Percentiles rank a stretch among this genome's conserved stretches.
Evolutionary conservation across 352 stramenopile species (phyloP).

Genomic region (Phytophthora chlamydospora): DNA sequence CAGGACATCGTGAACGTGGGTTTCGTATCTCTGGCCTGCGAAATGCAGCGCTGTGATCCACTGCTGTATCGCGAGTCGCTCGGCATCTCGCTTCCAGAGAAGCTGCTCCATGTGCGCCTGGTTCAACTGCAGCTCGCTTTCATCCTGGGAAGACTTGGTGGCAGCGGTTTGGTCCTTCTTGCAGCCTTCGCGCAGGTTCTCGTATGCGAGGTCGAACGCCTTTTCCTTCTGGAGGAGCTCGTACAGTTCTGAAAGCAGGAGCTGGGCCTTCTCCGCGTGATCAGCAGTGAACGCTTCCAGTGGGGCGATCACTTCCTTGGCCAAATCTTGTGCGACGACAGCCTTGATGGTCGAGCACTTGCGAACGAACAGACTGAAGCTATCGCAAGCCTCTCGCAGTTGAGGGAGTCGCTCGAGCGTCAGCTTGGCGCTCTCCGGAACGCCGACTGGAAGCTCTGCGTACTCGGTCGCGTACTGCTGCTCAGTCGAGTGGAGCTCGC

Average conservation of each 20-base stretch:
- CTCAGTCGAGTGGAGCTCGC: conserved; percentile 38
- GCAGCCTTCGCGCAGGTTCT: conserved; percentile 21
- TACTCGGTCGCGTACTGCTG: conserved; percentile 45
- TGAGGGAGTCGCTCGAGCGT: conserved; percentile 16
- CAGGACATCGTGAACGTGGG: conserved; percentile 29
- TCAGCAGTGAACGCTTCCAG: conserved; percentile 44
- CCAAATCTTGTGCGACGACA: conserved; percentile 35
- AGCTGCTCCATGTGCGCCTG: conserved; percentile 22
- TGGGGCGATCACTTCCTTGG: conserved; percentile 29
- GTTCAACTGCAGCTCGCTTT: conserved; percentile 8
- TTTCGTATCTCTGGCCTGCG: conserved; percentile 37
- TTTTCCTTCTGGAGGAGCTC: conserved; percentile 50
- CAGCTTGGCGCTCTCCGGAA: conserved; percentile 11
- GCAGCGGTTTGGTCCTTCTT: not conserved
- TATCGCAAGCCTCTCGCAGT: conserved; percentile 30
- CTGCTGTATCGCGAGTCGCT: conserved; percentile 36
- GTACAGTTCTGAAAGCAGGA: conserved; percentile 52
- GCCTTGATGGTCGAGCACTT: conserved; percentile 26
- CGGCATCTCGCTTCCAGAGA: conserved; percentile 28
- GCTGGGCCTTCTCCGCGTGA: conserved; percentile 44
- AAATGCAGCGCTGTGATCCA: conserved; percentile 49
- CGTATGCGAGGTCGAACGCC: conserved; percentile 37
- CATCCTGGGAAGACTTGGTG: not conserved
- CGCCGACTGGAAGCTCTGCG: conserved; percentile 31
- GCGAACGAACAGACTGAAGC: conserved; percentile 37